These are phyloP conservation scores for Tetradesmus obliquus DNA, from an alignment of 139 green algal genomes.

Conservation along the genomic window DNA sequence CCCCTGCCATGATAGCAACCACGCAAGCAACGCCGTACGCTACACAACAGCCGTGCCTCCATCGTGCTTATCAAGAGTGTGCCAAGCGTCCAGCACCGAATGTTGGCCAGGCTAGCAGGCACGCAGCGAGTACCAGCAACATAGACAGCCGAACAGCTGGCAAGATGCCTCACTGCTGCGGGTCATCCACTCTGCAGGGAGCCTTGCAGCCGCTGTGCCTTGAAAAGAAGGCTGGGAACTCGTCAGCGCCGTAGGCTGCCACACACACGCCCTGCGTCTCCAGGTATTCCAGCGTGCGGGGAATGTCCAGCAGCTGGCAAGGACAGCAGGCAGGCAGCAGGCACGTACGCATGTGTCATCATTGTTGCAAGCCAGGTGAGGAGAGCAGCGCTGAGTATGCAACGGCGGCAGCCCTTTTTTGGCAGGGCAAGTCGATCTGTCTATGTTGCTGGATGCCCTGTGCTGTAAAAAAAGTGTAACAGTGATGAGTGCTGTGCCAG, in stretches of 20 bases:
- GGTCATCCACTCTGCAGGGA: constrained; percentile 68
- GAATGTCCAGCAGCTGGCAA: constrained; percentile 92
- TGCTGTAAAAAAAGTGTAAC: background rate
- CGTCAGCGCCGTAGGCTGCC: constrained; percentile 77
- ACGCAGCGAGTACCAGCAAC: background rate
- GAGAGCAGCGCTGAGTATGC: background rate
- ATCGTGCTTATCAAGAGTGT: too few relatives aligned
- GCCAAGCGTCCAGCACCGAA: background rate
- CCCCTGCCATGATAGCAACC: too few relatives aligned
- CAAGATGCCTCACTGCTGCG: constrained; percentile 57
- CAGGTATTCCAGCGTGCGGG: constrained; percentile 94
- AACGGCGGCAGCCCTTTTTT: background rate
- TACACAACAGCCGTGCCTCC: background rate
- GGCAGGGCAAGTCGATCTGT: background rate
- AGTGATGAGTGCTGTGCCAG: too few relatives aligned
- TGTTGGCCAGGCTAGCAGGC: background rate
- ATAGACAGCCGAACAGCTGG: too few relatives aligned
- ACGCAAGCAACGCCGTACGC: background rate
- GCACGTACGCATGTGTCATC: background rate
- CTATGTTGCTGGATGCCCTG: background rate
- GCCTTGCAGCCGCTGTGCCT: constrained; percentile 76
- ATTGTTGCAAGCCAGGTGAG: background rate
- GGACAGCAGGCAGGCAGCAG: background rate
- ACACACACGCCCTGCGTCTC: constrained; percentile 96
- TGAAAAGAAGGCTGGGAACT: constrained; percentile 99